Evolutionary conservation across 208 protist species (phyloP), one percentile per base, ranked within the genome.

Genomic region (Crithidia thermophila): DNA sequence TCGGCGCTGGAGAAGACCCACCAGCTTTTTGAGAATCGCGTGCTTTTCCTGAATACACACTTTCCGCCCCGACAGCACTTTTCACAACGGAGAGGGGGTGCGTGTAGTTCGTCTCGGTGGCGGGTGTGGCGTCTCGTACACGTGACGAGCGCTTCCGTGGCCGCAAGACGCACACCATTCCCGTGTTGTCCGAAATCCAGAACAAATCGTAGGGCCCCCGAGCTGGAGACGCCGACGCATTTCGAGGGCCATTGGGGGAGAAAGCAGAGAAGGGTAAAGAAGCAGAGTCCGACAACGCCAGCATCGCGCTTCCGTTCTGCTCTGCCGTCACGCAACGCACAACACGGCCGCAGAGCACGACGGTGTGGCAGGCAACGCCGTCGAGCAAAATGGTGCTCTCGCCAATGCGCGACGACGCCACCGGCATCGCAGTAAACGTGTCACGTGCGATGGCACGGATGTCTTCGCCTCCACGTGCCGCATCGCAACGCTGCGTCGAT

Each of bases 321-420:
- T 37, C 28, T 14, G 73, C 70, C 3, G 59, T 60, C 10, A 75
- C 57, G n/a, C 34, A 69, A 16, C 74, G 67, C 47, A 90, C 56
- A 9, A 90, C 75, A 25, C 84, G 84, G 3, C 75, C 84, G 23
- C 67, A 76, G n/a, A 90, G 61, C 18, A 60, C 59, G 3, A 90
- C 77, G 14, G 33, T 37, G 37, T 72, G 72, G 64, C 84, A 87
- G 31, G 72, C 42, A 3, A 51, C 33, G 5, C 80, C 72, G 45
- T 90, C 84, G 0, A 90, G 31, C 0, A 75, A 27, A 8, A 87
- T 53, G 28, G 81, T 75, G 57, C 67, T 62, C 27, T 79, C 84
- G 37, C 84, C 72, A 1, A 87, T 23, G 8, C 84, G 79, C 6
- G 60, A 20, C 3, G 68, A 21, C 42, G 30, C 8, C 56, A 21